These are phyloP conservation scores for Cladosporium sp. DNA, from an alignment of 2,329 filamentous ascomycete genomes.

Conservation along the genomic window DNA sequence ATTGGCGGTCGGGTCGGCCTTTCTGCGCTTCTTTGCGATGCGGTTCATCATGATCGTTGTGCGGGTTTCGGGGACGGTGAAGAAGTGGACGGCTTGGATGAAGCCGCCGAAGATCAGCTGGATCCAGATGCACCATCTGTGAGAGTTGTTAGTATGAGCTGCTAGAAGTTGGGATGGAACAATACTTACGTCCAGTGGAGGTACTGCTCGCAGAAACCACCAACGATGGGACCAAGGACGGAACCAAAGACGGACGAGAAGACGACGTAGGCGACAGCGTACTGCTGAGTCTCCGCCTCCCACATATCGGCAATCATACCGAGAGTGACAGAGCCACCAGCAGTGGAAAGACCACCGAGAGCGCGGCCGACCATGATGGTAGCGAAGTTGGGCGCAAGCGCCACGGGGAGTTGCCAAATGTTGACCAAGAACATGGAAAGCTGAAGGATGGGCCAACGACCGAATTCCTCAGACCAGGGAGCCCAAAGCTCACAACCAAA, in stretches of 20 bases:
- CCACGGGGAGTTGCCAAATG: constrained; percentile 49
- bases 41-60: constrained; percentile 73
- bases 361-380: constrained; percentile 45
- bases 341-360: constrained; percentile 56
- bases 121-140: constrained; percentile 77
- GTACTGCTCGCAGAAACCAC: constrained; percentile 32
- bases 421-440: constrained; percentile 49
- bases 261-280: constrained; percentile 58
- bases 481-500: constrained; percentile 52
- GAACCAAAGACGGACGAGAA: constrained; percentile 36
- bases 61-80: constrained; percentile 74
- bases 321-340: constrained; percentile 61
- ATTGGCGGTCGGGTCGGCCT: constrained; percentile 47
- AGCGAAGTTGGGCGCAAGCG: constrained; percentile 41
- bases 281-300: constrained; percentile 55
- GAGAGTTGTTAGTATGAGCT: background rate
- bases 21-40: constrained; percentile 69
- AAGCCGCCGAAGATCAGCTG: constrained; percentile 75
- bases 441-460: constrained; percentile 50
- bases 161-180: background rate
- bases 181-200: constrained; percentile 54
- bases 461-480: constrained; percentile 50
- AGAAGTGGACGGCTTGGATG: constrained; percentile 55
- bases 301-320: constrained; percentile 65
- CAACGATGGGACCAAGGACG: constrained; percentile 34